These are phyloP conservation scores for Nidularia pulvinata DNA, from an alignment of 768 basidiomycete genomes.

Conservation along the genomic window DNA sequence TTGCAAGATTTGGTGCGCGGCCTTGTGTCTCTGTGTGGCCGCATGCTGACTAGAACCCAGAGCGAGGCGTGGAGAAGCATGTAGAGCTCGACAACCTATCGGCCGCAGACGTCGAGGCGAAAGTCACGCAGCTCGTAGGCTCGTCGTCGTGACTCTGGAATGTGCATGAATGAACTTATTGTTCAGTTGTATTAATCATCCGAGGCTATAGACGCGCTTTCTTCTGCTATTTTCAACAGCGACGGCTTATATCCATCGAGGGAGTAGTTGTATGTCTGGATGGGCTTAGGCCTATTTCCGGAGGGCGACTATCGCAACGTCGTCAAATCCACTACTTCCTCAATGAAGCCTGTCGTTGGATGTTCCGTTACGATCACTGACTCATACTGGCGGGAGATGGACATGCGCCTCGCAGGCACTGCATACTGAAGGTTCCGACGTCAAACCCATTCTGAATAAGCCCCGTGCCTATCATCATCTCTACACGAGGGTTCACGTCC, in stretches of 20 bases:
- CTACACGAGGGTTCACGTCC: no score
- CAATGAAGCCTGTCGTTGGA: background rate
- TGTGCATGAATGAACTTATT: constrained; percentile 3
- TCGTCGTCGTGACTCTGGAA: constrained; percentile 31
- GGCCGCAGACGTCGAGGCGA: constrained; percentile 68
- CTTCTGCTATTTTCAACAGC: no score
- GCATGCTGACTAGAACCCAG: constrained; percentile 32
- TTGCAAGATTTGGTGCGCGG: constrained; percentile 82
- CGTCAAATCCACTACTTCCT: background rate
- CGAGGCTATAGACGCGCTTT: background rate
- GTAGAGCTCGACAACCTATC: constrained; percentile 80
- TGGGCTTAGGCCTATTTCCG: background rate
- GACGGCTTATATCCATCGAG: background rate
- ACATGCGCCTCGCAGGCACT: no score
- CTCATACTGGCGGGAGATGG: no score
- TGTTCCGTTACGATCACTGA: no score
- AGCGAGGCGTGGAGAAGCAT: constrained; percentile 80
- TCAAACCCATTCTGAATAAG: no score
- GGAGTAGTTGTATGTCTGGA: background rate
- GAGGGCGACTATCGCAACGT: background rate
- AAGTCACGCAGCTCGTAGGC: constrained; percentile 62
- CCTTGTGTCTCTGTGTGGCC: constrained; percentile 5
- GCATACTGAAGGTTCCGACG: no score
- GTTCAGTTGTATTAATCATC: background rate
- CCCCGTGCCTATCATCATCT: no score